Base-by-base conservation (phyloP, 164 flowering plant species). In the Vitis cinerea region DNA sequence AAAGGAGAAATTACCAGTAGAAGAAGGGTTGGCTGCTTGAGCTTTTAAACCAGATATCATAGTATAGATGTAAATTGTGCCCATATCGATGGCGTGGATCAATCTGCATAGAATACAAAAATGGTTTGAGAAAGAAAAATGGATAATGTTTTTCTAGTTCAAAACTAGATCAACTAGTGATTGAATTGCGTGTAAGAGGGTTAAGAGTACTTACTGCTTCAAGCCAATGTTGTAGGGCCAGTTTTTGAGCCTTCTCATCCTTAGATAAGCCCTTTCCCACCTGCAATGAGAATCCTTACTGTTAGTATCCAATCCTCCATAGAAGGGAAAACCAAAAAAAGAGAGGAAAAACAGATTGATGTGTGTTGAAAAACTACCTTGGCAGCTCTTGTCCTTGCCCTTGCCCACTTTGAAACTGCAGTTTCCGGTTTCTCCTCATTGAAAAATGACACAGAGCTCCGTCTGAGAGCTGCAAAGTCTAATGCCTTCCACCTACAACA, bases 51-150 rank as follows among this genome's bases (percentile, higher is more conserved):
- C 93, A 89, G 54, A 87, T 30, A 61, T 89, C 93, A 65, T 89
- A 89, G 51, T 85, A 89, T 48, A 86, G 15, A 67, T 86, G 91
- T 49, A 88, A 72, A 71, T 88, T 88, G 79, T 88, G 93, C 0
- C 93, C 93, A 69, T 88, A 88, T 0, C 93, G 83, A 73, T 89
- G 93, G 2, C 93, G 87, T 74, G 93, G 93, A 56, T 89, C 93
- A 72, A 89, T 89, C 93, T 89, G 80, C 50, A 71, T 12, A 58
- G 49, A 54, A 37, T 1, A 63, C 14, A 56, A 67, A 3, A 29
- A 51, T 27, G 2, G 4, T 37, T 3, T 37, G 44, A 37, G 44
- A 37, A 37, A 3, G 44, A 37, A 37, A 23, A 37, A 37, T 37
- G 7, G 44, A 2, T 37, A 37, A 37, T 37, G 44, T 37, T 37